Percentiles rank a stretch among this genome's conserved stretches.
These are phyloP conservation scores for Boletus rubropictus DNA, from an alignment of 768 basidiomycete genomes.

Conservation along the genomic window DNA sequence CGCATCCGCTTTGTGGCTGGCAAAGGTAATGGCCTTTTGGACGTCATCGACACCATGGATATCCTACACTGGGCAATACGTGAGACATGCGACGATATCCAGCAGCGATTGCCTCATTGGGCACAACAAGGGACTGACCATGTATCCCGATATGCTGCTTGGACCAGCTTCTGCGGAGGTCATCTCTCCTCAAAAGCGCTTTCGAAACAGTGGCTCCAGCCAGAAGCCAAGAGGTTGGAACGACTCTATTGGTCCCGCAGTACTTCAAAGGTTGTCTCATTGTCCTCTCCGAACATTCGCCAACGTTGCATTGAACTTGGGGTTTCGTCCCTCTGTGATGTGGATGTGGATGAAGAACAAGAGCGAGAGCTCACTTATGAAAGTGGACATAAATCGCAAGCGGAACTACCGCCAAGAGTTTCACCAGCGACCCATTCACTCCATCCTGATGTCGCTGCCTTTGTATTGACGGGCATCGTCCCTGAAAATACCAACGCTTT, in stretches of 20 bases:
- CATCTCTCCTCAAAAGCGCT: background rate
- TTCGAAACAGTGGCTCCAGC: constrained; percentile 33
- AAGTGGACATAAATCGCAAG: constrained; percentile 37
- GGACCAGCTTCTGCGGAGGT: constrained; percentile 14
- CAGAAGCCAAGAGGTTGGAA: constrained; percentile 35
- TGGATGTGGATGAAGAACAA: constrained; percentile 42
- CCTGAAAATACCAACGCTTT: constrained; percentile 16
- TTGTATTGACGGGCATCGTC: constrained; percentile 30
- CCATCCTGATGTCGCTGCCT: constrained; percentile 14
- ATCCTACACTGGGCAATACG: constrained; percentile 42
- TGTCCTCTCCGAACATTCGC: constrained; percentile 6
- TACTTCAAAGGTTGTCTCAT: background rate
- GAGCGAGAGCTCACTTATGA: constrained; percentile 46
- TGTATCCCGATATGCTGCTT: constrained; percentile 21
- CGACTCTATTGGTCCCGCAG: constrained; percentile 27
- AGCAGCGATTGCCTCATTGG: constrained; percentile 39
- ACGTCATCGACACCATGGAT: constrained; percentile 22
- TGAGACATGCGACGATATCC: constrained; percentile 40
- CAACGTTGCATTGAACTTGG: constrained; percentile 17
- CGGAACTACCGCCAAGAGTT: constrained; percentile 32
- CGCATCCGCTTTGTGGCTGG: constrained; percentile 30
- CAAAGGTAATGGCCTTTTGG: background rate
- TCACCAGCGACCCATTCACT: constrained; percentile 20
- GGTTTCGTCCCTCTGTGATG: constrained; percentile 9
- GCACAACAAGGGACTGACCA: constrained; percentile 40